A percentile compares a stretch with the other conserved stretches of the same genome.
These are phyloP conservation scores for Tolypocladium ovalisporum DNA, from an alignment of 2,329 filamentous ascomycete genomes.

Conservation along the genomic window DNA sequence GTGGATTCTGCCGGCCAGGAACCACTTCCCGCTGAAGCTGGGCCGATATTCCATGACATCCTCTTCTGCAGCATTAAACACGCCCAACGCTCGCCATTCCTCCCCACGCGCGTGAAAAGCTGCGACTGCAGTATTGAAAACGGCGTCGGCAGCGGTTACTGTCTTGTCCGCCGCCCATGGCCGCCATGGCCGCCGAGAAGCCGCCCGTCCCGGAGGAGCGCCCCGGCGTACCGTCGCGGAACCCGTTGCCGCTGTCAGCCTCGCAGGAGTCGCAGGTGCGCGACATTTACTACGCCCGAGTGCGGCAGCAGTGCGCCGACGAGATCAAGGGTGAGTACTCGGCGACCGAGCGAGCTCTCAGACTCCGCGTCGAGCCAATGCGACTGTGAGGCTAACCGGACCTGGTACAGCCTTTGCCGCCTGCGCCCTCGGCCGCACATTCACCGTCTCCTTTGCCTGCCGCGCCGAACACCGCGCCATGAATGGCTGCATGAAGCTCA, in stretches of 20 bases:
- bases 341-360: not conserved
- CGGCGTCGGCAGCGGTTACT: not conserved
- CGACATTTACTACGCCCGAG: conserved; percentile 70
- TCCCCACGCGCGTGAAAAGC: not conserved
- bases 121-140: not conserved
- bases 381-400: not conserved
- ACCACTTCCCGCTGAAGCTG: not conserved
- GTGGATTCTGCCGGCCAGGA: not conserved
- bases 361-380: not conserved
- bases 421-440: conserved; percentile 76
- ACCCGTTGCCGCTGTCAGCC: conserved; percentile 74
- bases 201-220: conserved; percentile 23
- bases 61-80: not conserved
- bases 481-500: conserved; percentile 86
- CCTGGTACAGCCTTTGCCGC: conserved; percentile 68
- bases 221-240: conserved; percentile 48
- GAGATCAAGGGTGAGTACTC: conserved; percentile 61
- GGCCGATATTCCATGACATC: not conserved
- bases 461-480: conserved; percentile 68
- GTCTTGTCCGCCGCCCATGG: conserved; percentile 9
- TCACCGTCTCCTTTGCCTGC: conserved; percentile 82
- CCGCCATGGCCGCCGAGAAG: conserved; percentile 21
- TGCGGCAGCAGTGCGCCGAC: conserved; percentile 61
- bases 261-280: conserved; percentile 73
- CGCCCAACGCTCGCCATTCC: not conserved